Conservation (phyloP, 129 eudicot genomes). For the Calendula officinalis region DNA sequence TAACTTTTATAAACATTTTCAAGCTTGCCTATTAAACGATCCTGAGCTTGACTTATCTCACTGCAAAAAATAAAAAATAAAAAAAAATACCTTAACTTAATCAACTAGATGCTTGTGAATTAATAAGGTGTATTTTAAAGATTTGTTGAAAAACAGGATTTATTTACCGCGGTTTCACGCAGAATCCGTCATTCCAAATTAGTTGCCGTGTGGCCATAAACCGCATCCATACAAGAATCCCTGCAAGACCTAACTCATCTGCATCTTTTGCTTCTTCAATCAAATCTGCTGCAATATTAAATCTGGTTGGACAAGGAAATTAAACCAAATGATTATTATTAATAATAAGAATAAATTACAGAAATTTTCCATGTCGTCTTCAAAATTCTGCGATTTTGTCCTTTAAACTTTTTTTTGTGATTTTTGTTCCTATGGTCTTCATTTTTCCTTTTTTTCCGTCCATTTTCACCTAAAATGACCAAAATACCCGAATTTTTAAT, state of each 20-base stretch:
- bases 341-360: neutral
- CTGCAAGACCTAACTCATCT: conserved; percentile 85
- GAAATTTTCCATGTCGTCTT: neutral
- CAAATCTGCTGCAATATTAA: conserved; percentile 94
- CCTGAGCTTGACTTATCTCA: conserved; percentile 98
- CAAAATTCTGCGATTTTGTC: too few species aligned
- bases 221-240: conserved; percentile 98
- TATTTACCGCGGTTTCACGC: conserved; percentile 94
- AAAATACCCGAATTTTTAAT: too few species aligned
- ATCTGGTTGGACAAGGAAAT: conserved; percentile 50
- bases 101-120: conserved; percentile 5
- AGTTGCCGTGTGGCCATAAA: conserved; percentile 98
- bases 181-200: conserved; percentile 92
- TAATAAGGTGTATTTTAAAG: conserved; percentile 1
- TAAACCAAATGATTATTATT: conserved; percentile 1
- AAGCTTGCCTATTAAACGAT: conserved; percentile 77
- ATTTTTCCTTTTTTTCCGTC: too few species aligned
- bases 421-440: too few species aligned
- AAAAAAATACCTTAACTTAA: neutral
- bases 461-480: too few species aligned
- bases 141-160: conserved; percentile 14
- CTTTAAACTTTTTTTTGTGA: too few species aligned
- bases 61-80: conserved; percentile 41
- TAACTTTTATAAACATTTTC: conserved; percentile 57
- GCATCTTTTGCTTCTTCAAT: conserved; percentile 63